phyloP scores from a whole-genome alignment of 2,329 filamentous ascomycete genomes.

The Verticillium isaacii region DNA sequence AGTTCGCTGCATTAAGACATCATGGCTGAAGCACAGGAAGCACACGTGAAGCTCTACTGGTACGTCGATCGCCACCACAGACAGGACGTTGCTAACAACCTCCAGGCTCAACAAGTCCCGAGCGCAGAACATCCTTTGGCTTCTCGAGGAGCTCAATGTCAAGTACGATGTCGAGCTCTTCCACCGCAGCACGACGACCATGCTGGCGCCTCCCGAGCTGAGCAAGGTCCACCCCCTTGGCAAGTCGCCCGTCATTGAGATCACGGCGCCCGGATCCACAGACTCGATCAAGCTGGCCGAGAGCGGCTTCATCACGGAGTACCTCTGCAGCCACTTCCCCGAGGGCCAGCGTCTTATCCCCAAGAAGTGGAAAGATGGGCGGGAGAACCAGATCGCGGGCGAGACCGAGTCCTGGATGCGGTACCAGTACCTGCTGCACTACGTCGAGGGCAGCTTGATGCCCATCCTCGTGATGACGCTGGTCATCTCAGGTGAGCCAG shows the following conservation, averaged over 20 bases:
- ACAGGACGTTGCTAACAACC: not conserved
- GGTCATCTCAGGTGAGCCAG: conserved; percentile 43
- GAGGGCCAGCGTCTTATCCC: conserved; percentile 44
- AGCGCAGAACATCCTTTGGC: conserved; percentile 78
- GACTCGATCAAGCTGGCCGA: conserved; percentile 67
- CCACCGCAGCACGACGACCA: conserved; percentile 59
- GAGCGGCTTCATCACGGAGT: conserved; percentile 76
- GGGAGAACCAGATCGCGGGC: conserved; percentile 51
- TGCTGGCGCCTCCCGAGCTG: conserved; percentile 70
- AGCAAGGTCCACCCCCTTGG: conserved; percentile 78
- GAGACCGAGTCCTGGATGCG: conserved; percentile 58
- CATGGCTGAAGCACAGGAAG: conserved; percentile 22
- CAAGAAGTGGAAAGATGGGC: conserved; percentile 50
- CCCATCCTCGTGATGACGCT: conserved; percentile 60
- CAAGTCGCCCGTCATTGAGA: conserved; percentile 74
- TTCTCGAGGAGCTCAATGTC: conserved; percentile 76
- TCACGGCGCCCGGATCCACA: conserved; percentile 39
- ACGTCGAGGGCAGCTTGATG: conserved; percentile 81
- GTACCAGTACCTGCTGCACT: conserved; percentile 72
- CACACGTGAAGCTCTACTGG: conserved; percentile 63
- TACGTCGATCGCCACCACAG: conserved; percentile 23
- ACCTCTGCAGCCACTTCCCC: conserved; percentile 64
- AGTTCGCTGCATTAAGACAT: not conserved
- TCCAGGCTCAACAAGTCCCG: conserved; percentile 80
- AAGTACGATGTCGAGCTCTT: conserved; percentile 77